Evolutionary conservation across 2,329 filamentous ascomycete genomes (phyloP).

Genomic region (Penicillium sumatraense): DNA sequence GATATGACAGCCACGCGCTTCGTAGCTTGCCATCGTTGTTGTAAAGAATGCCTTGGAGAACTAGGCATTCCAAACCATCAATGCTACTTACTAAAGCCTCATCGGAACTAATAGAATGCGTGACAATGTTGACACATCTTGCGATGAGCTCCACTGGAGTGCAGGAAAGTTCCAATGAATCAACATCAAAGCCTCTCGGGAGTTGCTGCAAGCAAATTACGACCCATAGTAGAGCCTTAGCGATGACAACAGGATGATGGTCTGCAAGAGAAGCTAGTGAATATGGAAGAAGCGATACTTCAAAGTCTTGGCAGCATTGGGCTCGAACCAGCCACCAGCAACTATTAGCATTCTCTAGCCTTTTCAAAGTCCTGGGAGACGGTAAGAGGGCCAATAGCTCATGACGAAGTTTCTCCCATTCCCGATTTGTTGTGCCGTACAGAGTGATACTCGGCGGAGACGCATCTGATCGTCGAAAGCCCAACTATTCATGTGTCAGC

Average conservation of each 20-base stretch:
- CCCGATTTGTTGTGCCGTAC: not conserved
- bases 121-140: constrained; percentile 1
- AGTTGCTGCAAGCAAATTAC: constrained; percentile 16
- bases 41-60: constrained; percentile 9
- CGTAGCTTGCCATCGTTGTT: constrained; percentile 15
- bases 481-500: constrained; percentile 7
- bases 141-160: constrained; percentile 5
- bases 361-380: not conserved
- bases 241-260: constrained; percentile 7
- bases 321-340: too few relatives aligned
- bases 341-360: too few relatives aligned
- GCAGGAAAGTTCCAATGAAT: constrained; percentile 3
- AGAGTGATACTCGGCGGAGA: not conserved
- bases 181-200: not conserved
- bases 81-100: constrained; percentile 11
- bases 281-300: constrained; percentile 4
- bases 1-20: constrained; percentile 17
- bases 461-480: constrained; percentile 5
- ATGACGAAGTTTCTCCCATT: constrained; percentile 2
- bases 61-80: constrained; percentile 17
- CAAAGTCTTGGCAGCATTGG: constrained; percentile 8
- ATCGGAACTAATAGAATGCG: constrained; percentile 4
- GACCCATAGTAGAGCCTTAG: constrained; percentile 12
- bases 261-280: not conserved
- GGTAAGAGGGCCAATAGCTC: constrained; percentile 10